Base-by-base conservation (phyloP, 495 filamentous ascomycete species). In the Apiosordaria backusii region DNA sequence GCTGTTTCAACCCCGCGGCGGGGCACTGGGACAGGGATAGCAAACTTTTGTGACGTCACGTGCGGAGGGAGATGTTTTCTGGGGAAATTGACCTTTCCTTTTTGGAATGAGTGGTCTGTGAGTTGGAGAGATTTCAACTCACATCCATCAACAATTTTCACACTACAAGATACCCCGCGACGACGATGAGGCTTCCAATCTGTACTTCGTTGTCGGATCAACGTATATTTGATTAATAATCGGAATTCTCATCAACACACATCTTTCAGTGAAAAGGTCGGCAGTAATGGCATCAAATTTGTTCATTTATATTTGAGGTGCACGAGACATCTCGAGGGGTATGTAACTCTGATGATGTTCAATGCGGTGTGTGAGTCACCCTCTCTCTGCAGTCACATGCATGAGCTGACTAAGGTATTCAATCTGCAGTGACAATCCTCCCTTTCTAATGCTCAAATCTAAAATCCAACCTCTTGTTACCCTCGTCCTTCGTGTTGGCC, bases 401-500 rank as follows among this genome's bases (percentile, higher is more conserved):
- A 45, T 35, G 35, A 7, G 35, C 35, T 45, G 9, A 45, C 10
- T 2, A 45, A 45, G 35, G 10, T 29, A 29, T 29, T 15, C 35
- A 45, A 29, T 4, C 27, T 4, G 27, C 27, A 29, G 7, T 3
- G 7, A 7, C 50, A 57, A 57, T 23, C 23, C n/a, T 16, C 21
- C 26, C 1, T n/a, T 6, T 58, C 40, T 66, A 82, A 59, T 81
- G 75, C 52, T 74, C 65, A 67, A 86, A 85, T 29, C 82, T 71
- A 64, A 87, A 87, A 68, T 87, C 83, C 60, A 86, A 83, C 76
- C 91, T 83, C 76, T 93, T 94, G 71, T 92, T 93, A 5, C 90
- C 90, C 69, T 86, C 79, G 71, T 92, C 85, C 1, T 72, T 85
- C 16, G 90, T 91, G 4, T 86, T 89, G 2, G 79, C 80, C 3